phyloP scores from a whole-genome alignment of 345 rosid species.

The Diplotaxis tenuifolia region DNA sequence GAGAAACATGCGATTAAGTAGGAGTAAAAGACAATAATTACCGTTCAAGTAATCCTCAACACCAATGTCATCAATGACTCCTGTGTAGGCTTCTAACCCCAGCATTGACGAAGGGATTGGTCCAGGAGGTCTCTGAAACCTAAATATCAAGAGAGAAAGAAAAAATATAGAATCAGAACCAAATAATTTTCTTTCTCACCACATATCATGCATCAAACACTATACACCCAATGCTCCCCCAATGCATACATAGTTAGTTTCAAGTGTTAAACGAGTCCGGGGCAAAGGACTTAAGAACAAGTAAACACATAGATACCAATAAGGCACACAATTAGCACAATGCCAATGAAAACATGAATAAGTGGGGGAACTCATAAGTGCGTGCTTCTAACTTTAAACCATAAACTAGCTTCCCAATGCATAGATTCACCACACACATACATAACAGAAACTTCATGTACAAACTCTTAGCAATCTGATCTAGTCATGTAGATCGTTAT shows the following conservation, averaged over 20 bases:
- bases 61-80: constrained; percentile 74
- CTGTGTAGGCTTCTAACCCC: constrained; percentile 72
- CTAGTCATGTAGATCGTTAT: neutral
- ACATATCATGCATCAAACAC: neutral
- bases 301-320: neutral
- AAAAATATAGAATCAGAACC: neutral
- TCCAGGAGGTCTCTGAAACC: constrained; percentile 88
- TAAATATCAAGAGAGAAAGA: constrained; percentile 23
- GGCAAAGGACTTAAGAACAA: neutral
- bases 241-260: neutral
- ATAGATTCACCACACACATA: neutral
- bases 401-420: neutral
- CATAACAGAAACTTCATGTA: neutral
- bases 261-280: neutral
- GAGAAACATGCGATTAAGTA: neutral
- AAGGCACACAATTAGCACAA: neutral
- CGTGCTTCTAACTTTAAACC: neutral
- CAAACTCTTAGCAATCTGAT: neutral
- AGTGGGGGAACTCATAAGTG: neutral
- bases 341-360: neutral
- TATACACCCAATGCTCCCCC: neutral
- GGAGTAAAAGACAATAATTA: constrained; percentile 28
- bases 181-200: neutral
- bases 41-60: constrained; percentile 87
- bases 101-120: constrained; percentile 87